Evolutionary conservation across 2,329 filamentous ascomycete genomes (phyloP).

Genomic region (Aureobasidium sp.): DNA sequence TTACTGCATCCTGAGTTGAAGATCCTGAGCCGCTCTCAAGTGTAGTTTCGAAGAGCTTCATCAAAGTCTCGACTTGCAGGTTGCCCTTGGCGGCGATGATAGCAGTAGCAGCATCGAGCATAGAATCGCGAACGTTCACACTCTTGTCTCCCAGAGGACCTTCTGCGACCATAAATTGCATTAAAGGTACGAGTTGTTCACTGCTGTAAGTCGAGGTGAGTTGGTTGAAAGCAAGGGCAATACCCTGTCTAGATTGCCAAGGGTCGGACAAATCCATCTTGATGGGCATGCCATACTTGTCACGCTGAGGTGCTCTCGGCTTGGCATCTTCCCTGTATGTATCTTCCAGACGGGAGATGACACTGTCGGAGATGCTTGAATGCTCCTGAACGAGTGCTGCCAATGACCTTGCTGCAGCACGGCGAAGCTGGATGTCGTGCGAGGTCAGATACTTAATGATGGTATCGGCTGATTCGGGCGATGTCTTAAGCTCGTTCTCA

Average conservation of each 20-base stretch:
- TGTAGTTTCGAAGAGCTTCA: conserved; percentile 83
- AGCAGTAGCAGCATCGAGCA: conserved; percentile 81
- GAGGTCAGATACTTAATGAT: conserved; percentile 74
- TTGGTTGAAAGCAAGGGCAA: conserved; percentile 79
- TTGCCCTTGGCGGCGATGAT: conserved; percentile 78
- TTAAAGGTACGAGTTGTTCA: conserved; percentile 63
- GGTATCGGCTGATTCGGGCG: conserved; percentile 49
- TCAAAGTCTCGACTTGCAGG: conserved; percentile 74
- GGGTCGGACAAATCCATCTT: conserved; percentile 82
- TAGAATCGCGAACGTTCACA: conserved; percentile 68
- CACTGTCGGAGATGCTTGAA: conserved; percentile 49
- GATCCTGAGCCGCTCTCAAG: conserved; percentile 79
- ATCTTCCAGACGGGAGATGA: conserved; percentile 58
- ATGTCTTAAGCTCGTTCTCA: conserved; percentile 72
- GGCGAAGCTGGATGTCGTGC: conserved; percentile 70
- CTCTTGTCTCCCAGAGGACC: conserved; percentile 83
- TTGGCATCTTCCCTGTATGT: conserved; percentile 74
- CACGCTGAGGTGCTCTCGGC: conserved; percentile 71
- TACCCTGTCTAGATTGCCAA: conserved; percentile 85
- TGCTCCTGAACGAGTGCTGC: conserved; percentile 62
- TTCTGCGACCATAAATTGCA: conserved; percentile 75
- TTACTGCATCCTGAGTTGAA: conserved; percentile 77
- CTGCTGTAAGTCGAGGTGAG: conserved; percentile 63
- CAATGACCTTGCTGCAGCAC: conserved; percentile 73
- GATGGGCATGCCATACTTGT: conserved; percentile 89